Percentiles rank a stretch among this genome's conserved stretches.
Evolutionary conservation across 139 green algal species (phyloP).

Genomic region (Yamagishiella unicocca): DNA sequence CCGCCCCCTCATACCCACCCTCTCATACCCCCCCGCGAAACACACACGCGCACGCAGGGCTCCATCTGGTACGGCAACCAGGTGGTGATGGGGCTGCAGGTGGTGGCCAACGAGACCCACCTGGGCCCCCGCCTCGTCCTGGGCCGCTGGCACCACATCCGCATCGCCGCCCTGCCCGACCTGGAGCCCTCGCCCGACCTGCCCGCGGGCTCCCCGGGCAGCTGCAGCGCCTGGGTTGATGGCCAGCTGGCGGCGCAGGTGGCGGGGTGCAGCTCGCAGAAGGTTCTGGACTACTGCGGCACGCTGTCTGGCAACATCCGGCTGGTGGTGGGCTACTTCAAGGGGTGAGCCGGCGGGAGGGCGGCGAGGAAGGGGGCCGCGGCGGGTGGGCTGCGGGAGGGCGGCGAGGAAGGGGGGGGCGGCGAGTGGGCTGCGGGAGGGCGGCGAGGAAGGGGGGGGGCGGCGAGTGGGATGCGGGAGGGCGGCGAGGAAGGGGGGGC

Average conservation of each 20-base stretch:
- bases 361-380: not conserved
- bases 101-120: not conserved
- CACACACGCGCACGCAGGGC: not conserved
- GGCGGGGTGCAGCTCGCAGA: not conserved
- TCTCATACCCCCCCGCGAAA: not conserved
- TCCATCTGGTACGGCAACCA: conserved; percentile 18
- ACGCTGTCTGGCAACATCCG: not conserved
- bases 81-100: not conserved
- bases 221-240: conserved; percentile 25
- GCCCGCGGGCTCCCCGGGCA: not conserved
- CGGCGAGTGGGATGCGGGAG: no score
- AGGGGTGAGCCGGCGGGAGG: conserved; percentile 5
- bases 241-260: not conserved
- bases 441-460: no score
- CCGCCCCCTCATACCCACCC: no score
- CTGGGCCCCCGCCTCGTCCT: not conserved
- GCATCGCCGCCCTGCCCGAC: not conserved
- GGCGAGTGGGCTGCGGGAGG: not conserved
- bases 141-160: conserved; percentile 45
- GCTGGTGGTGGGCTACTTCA: conserved; percentile 18
- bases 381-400: not conserved
- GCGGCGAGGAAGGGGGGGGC: no score
- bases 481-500: no score
- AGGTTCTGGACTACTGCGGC: conserved; percentile 6
- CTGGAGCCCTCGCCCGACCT: not conserved